Evolutionary conservation across 441 rosid genomes (phyloP).

Genomic region (Raphanus hybrid): DNA sequence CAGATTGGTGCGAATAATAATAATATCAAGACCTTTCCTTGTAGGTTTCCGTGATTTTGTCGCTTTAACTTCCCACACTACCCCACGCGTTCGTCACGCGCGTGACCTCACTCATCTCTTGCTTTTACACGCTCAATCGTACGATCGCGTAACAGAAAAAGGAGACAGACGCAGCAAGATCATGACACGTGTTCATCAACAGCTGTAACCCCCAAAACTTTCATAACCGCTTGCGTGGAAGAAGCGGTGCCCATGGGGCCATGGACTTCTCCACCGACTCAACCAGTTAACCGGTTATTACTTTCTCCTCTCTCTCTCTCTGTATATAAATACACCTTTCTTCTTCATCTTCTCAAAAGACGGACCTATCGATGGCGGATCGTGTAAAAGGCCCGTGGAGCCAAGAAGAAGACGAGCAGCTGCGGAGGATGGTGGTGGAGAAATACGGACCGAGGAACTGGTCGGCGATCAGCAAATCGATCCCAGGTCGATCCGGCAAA

Average conservation of each 20-base stretch:
- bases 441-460: slow-evolving; percentile 71
- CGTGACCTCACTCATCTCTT: neutral
- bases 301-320: neutral
- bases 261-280: slow-evolving; percentile 53
- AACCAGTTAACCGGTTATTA: slow-evolving; percentile 52
- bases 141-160: neutral
- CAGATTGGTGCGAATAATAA: slow-evolving; percentile 42
- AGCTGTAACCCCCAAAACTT: slow-evolving; percentile 90
- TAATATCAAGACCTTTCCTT: slow-evolving; percentile 30
- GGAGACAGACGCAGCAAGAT: slow-evolving; percentile 17
- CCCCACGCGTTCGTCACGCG: slow-evolving; percentile 18
- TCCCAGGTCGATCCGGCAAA: slow-evolving; percentile 73
- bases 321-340: slow-evolving; percentile 39
- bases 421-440: slow-evolving; percentile 57
- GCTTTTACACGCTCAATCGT: slow-evolving; percentile 27
- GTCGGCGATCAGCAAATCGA: slow-evolving; percentile 67
- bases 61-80: slow-evolving; percentile 34
- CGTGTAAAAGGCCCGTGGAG: slow-evolving; percentile 83
- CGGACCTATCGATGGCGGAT: slow-evolving; percentile 52
- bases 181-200: slow-evolving; percentile 76
- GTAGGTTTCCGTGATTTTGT: slow-evolving; percentile 44
- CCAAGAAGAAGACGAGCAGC: slow-evolving; percentile 71
- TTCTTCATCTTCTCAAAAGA: neutral
- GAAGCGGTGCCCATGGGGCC: slow-evolving; percentile 57
- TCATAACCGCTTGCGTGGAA: slow-evolving; percentile 68